Evolutionary conservation across 1,139 yeast species (phyloP), one percentile per base, ranked within the genome.

Genomic region (Hansenula anomala): DNA sequence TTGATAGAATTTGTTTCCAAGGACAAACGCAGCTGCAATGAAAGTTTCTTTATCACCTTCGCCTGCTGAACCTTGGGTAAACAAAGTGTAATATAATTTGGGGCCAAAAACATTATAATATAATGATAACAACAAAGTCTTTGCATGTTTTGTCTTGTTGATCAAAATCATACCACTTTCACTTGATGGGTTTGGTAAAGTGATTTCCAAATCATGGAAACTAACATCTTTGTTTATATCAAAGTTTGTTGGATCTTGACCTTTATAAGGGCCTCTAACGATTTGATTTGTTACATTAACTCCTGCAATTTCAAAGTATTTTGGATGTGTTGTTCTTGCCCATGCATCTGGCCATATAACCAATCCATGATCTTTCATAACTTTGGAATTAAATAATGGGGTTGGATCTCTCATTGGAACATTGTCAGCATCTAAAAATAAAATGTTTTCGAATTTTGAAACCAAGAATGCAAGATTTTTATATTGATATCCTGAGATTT

Each of bases 321-420:
- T 59, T 1, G 89, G 89, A 4, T 80, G 66, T 0, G 80, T 73
- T 1, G 80, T 69, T 48, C 89, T 67, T 39, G 73, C 64, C 87
- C 88, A 81, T 42, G 75, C 75, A 55, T 80, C 88, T 4, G 90
- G 89, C 90, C 90, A 82, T n/a, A 80, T 34, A 2, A 71, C 58
- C 28, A 71, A 41, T 2, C 70, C 69, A 19, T 51, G 46, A 10
- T 61, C 49, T 13, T 44, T 30, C 48, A 57, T 69, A 4, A 58
- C 58, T 14, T 58, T 49, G 39, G 66, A 56, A 5, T 53, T 47
- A 42, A 75, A 78, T 28, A 80, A 57, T 39, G 66, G 61, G 38
- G 78, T 83, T 19, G 80, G 71, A 45, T 75, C 71, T 32, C 56
- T 61, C 28, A 78, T 61, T 9, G 86, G 85, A 50, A 78, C 71